Evolutionary conservation across 768 basidiomycete species (phyloP).

Genomic region (Coprinellus micaceus): DNA sequence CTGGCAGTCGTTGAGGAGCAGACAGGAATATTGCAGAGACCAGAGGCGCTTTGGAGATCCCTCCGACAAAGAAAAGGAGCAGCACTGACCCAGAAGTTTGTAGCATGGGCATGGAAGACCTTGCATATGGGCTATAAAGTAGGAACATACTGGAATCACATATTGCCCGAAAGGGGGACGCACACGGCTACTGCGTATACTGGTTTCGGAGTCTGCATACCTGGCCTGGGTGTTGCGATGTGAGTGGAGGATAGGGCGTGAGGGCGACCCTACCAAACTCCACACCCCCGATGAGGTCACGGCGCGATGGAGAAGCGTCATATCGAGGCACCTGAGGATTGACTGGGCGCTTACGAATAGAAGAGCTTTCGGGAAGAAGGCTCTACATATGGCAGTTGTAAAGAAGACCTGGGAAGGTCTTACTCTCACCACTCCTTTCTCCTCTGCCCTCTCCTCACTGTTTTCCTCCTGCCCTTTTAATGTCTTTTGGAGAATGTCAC

Average conservation of each 20-base stretch:
- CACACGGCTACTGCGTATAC: constrained; percentile 17
- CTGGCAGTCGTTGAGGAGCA: neutral
- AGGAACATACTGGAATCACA: constrained; percentile 22
- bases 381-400: neutral
- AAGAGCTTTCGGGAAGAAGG: neutral
- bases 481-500: no score
- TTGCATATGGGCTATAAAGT: constrained; percentile 20
- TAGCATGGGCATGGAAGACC: constrained; percentile 19
- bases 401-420: neutral
- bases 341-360: neutral
- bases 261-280: neutral
- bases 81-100: neutral
- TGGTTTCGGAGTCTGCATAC: constrained; percentile 24
- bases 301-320: neutral
- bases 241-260: constrained; percentile 19
- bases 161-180: constrained; percentile 12
- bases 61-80: neutral
- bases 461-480: no score
- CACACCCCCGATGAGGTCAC: neutral
- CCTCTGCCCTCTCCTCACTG: no score
- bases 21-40: neutral
- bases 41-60: neutral
- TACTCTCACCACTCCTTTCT: no score
- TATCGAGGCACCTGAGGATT: neutral
- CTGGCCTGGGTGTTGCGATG: constrained; percentile 27